Evolutionary conservation across 2,329 filamentous ascomycete species (phyloP), one percentile per base, ranked within the genome.

Genomic region (Pseudogymnoascus sp.): DNA sequence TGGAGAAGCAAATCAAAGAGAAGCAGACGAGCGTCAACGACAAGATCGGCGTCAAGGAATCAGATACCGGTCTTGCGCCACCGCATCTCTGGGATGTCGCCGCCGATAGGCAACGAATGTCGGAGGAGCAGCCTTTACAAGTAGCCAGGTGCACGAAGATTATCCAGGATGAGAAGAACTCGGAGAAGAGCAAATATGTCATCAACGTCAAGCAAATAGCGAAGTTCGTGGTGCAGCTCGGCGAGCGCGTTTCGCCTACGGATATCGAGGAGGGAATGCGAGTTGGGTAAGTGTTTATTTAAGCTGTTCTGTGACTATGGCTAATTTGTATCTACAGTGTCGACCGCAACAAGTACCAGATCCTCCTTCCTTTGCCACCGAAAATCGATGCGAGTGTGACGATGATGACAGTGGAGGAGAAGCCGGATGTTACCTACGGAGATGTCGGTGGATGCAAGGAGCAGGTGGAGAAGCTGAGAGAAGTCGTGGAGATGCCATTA

Each of bases 181-280:
- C 91, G 66, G 90, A 96, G 67, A 99, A 99, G 85, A 96, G 90
- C 86, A 99, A 97, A 86, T 99, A 99, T 81, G 93, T 99, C 73
- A 99, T 99, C 84, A 99, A 99, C 78, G 93, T 99, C 71, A 99
- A 99, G 83, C 95, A 99, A 78, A 99, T 99, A 73, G 95, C 95
- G 73, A 99, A 99, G 80, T 99, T 99, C 73, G 95, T 99, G 61
- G 95, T 99, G 69, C 95, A 97, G 77, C 86, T 99, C 62, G 95
- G 95, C 71, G 95, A 99, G 75, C 89, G 95, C 68, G 95, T 99
- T 70, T 96, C 90, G 73, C 95, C 95, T 60, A 97, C 95, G 70
- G 95, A 99, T 86, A 99, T 99, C 72, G 95, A 99, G 75, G 95
- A 99, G 77, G 95, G 95, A 68, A 99, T 99, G 95, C 87, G 95